A percentile compares a stretch with the other conserved stretches of the same genome.
Conservation (phyloP, 495 filamentous ascomycete species). For the Collariella sp. region DNA sequence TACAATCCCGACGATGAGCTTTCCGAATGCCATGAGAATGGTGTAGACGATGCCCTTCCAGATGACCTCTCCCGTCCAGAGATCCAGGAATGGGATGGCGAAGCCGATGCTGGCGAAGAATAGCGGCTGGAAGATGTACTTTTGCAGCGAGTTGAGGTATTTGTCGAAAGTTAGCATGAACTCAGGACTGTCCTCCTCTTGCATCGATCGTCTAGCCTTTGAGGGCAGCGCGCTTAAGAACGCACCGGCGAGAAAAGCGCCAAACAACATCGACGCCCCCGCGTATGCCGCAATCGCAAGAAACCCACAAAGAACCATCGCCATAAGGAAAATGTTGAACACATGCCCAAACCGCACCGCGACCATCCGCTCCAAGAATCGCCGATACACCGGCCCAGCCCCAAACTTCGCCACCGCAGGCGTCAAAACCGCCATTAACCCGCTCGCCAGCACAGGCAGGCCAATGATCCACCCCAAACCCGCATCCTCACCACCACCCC, state of each 20-base stretch:
- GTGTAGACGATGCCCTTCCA: constrained; percentile 70
- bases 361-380: not conserved
- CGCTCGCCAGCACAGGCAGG: constrained; percentile 21
- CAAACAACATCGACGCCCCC: constrained; percentile 61
- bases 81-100: constrained; percentile 61
- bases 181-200: constrained; percentile 15
- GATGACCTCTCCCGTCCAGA: constrained; percentile 54
- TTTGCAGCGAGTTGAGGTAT: constrained; percentile 46
- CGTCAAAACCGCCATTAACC: constrained; percentile 18
- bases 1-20: constrained; percentile 54
- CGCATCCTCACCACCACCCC: not conserved
- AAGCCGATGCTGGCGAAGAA: constrained; percentile 82
- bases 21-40: constrained; percentile 59
- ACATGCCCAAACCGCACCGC: not conserved
- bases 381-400: constrained; percentile 11
- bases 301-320: constrained; percentile 15
- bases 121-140: constrained; percentile 55
- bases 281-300: constrained; percentile 31
- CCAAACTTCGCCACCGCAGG: constrained; percentile 15
- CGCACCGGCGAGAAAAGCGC: constrained; percentile 60
- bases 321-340: constrained; percentile 16
- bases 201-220: constrained; percentile 11
- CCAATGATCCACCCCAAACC: constrained; percentile 25
- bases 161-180: constrained; percentile 43
- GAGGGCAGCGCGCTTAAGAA: constrained; percentile 33